These are phyloP conservation scores for Arachis monticola DNA, from an alignment of 331 rosid genomes.

Conservation along the genomic window DNA sequence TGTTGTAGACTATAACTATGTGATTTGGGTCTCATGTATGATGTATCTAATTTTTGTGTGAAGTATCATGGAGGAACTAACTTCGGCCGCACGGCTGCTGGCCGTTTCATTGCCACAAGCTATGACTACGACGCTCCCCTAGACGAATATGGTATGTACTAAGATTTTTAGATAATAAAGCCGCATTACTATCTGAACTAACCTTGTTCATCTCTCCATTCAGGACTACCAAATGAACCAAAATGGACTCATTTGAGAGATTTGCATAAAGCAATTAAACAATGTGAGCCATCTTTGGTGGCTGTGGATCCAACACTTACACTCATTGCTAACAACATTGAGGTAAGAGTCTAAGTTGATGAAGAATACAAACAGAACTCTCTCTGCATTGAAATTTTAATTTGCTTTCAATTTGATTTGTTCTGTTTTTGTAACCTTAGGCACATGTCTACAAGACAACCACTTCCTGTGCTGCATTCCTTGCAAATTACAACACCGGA, in stretches of 20 bases:
- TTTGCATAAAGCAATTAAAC: conserved; percentile 82
- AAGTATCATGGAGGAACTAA: conserved; percentile 99
- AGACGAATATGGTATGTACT: conserved; percentile 84
- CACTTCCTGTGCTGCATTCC: conserved; percentile 84
- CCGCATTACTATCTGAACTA: conserved; percentile 31
- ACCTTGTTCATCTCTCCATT: conserved; percentile 28
- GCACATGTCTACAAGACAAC: conserved; percentile 76
- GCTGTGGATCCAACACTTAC: conserved; percentile 72
- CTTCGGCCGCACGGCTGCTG: conserved; percentile 88
- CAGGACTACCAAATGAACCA: conserved; percentile 82
- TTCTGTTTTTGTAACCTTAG: conserved; percentile 45
- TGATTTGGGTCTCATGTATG: conserved; percentile 22
- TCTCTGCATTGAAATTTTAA: conserved; percentile 6
- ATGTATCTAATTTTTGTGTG: conserved; percentile 1
- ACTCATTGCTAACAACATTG: conserved; percentile 65
- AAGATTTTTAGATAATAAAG: neutral
- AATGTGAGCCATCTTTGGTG: conserved; percentile 74
- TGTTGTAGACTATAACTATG: neutral
- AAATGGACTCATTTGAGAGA: conserved; percentile 90
- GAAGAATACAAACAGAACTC: conserved; percentile 11
- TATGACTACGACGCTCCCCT: conserved; percentile 97
- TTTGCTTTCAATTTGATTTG: conserved; percentile 10
- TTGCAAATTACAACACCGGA: conserved; percentile 74
- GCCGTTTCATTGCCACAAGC: conserved; percentile 94
- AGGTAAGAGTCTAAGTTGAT: conserved; percentile 51